Conservation (phyloP, 192 early-diverging fungal genomes). For the Rhizophagus clarus region DNA sequence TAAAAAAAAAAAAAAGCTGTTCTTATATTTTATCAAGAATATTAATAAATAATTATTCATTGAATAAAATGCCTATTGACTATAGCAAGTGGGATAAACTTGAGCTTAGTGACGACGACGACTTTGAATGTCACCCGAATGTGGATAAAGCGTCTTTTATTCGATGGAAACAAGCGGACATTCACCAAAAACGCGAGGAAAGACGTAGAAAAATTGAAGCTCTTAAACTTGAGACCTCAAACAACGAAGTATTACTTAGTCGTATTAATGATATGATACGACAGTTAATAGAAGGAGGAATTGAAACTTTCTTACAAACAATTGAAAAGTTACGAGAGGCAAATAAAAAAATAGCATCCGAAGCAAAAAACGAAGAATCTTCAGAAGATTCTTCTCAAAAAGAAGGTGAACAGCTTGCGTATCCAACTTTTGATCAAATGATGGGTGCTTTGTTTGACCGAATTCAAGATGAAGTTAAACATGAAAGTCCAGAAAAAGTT, state of each 20-base stretch:
- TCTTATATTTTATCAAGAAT: no score
- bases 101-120: slow-evolving; percentile 95
- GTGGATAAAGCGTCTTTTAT: slow-evolving; percentile 92
- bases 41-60: no score
- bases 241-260: slow-evolving; percentile 30
- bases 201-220: slow-evolving; percentile 65
- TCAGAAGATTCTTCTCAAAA: background rate
- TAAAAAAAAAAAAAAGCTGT: no score
- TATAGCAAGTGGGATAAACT: slow-evolving; percentile 97
- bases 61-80: slow-evolving; percentile 57
- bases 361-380: background rate
- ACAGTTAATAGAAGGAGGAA: slow-evolving; percentile 26
- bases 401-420: background rate
- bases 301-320: slow-evolving; percentile 27
- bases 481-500: slow-evolving; percentile 43
- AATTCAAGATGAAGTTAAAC: slow-evolving; percentile 49
- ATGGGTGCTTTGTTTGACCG: slow-evolving; percentile 30
- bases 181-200: slow-evolving; percentile 83
- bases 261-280: slow-evolving; percentile 34
- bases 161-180: slow-evolving; percentile 86
- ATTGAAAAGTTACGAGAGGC: slow-evolving; percentile 20
- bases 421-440: slow-evolving; percentile 30
- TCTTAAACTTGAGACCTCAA: slow-evolving; percentile 38
- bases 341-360: slow-evolving; percentile 1
- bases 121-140: slow-evolving; percentile 94